These are phyloP conservation scores for Petasospora rhodanensis DNA, from an alignment of 1,139 yeast genomes.

Conservation along the genomic window DNA sequence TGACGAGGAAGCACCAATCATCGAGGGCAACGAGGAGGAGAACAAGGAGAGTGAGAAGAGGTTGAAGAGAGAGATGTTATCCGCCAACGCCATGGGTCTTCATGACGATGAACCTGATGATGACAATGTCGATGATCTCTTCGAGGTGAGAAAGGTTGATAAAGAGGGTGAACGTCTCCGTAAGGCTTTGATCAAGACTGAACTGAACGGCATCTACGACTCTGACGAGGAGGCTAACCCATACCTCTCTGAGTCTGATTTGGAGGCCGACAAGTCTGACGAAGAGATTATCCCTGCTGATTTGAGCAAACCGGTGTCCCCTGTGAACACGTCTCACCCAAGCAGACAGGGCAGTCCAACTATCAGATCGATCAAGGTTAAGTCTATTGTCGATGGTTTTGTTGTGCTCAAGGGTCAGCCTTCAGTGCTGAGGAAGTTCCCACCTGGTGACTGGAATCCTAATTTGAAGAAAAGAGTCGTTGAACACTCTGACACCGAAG, in stretches of 20 bases:
- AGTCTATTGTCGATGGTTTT: conserved; percentile 40
- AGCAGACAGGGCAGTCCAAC: conserved; percentile 26
- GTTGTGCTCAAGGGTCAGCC: conserved; percentile 64
- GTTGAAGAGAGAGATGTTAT: conserved; percentile 85
- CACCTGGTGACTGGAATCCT: conserved; percentile 84
- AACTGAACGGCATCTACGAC: conserved; percentile 85
- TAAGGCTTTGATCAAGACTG: conserved; percentile 80
- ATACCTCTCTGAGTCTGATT: conserved; percentile 68
- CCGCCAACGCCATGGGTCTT: conserved; percentile 71
- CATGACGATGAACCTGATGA: conserved; percentile 53
- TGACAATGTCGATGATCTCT: conserved; percentile 59
- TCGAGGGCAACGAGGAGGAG: conserved; percentile 96
- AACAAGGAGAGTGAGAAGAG: conserved; percentile 84
- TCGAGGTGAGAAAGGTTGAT: conserved; percentile 75
- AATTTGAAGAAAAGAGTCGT: conserved; percentile 41
- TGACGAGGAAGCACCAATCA: conserved; percentile 97
- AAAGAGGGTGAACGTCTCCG: conserved; percentile 87
- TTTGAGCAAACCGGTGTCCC: conserved; percentile 41
- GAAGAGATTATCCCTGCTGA: conserved; percentile 22
- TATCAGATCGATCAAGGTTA: conserved; percentile 19
- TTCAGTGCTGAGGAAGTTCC: conserved; percentile 60
- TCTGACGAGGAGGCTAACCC: conserved; percentile 76
- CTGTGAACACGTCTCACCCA: conserved; percentile 28
- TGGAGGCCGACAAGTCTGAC: conserved; percentile 52
- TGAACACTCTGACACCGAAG: conserved; percentile 17